Conservation (phyloP, 1,284 basidiomycete genomes). For the Malassezia cuniculi region DNA sequence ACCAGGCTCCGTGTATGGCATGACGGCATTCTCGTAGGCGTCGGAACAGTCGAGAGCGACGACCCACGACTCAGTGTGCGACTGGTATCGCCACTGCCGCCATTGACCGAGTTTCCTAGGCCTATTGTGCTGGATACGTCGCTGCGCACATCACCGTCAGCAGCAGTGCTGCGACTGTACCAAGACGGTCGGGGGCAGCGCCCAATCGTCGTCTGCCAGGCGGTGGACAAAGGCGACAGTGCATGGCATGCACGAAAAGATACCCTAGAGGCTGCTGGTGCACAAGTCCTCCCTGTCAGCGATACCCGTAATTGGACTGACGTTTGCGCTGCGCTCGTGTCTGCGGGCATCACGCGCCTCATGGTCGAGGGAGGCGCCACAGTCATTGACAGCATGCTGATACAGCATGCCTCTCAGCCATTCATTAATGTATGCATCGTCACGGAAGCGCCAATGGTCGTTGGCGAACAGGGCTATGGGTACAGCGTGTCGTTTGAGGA, state of each 20-base stretch:
- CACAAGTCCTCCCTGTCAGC: slow-evolving; percentile 46
- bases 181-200: slow-evolving; percentile 54
- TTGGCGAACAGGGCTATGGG: slow-evolving; percentile 6
- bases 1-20: slow-evolving; percentile 55
- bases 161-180: slow-evolving; percentile 61
- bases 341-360: slow-evolving; percentile 54
- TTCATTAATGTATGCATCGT: slow-evolving; percentile 3
- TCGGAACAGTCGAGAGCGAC: slow-evolving; percentile 77
- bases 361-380: slow-evolving; percentile 90
- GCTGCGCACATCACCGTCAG: slow-evolving; percentile 58
- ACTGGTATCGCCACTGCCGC: no score
- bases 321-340: slow-evolving; percentile 13
- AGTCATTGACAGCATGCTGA: slow-evolving; percentile 65
- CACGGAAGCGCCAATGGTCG: slow-evolving; percentile 1
- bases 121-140: slow-evolving; percentile 71
- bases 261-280: slow-evolving; percentile 42
- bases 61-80: slow-evolving; percentile 74
- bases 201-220: slow-evolving; percentile 69
- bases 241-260: no score
- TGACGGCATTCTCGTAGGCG: slow-evolving; percentile 78
- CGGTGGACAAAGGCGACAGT: no score
- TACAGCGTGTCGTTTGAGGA: slow-evolving; percentile 3
- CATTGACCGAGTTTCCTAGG: slow-evolving; percentile 49
- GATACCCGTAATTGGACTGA: not conserved
- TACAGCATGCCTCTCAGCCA: slow-evolving; percentile 9